These are phyloP conservation scores for Paratinospora sagittata DNA, from an alignment of 164 flowering plant genomes.

Conservation along the genomic window DNA sequence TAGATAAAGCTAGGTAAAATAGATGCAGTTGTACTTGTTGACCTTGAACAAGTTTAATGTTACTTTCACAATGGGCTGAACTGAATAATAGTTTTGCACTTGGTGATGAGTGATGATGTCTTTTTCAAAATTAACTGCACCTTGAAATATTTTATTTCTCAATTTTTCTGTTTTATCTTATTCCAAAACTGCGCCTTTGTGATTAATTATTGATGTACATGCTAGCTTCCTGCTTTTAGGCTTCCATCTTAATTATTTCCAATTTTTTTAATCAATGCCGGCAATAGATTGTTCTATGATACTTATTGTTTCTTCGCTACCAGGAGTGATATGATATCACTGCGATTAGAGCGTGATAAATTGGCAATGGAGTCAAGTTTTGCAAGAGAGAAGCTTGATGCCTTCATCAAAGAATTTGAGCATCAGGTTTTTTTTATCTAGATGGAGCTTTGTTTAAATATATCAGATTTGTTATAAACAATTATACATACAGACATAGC, in stretches of 20 bases:
- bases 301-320: neutral
- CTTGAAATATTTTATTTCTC: neutral
- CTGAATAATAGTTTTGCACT: neutral
- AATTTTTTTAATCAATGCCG: no score
- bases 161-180: neutral
- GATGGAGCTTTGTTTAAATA: neutral
- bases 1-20: slow-evolving; percentile 53
- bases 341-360: slow-evolving; percentile 61
- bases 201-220: no score
- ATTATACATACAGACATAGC: no score
- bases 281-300: neutral
- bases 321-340: slow-evolving; percentile 44
- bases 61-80: neutral
- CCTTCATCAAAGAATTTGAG: slow-evolving; percentile 53
- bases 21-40: neutral
- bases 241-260: no score
- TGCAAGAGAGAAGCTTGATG: slow-evolving; percentile 52
- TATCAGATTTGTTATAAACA: neutral
- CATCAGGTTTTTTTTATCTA: slow-evolving; percentile 40
- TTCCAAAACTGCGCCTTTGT: no score
- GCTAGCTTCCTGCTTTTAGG: no score
- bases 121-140: neutral
- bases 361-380: slow-evolving; percentile 55
- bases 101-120: neutral
- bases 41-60: neutral